These are phyloP conservation scores for Azolla pinnata DNA, from an alignment of 75 land plant species.

Conservation along the genomic window DNA sequence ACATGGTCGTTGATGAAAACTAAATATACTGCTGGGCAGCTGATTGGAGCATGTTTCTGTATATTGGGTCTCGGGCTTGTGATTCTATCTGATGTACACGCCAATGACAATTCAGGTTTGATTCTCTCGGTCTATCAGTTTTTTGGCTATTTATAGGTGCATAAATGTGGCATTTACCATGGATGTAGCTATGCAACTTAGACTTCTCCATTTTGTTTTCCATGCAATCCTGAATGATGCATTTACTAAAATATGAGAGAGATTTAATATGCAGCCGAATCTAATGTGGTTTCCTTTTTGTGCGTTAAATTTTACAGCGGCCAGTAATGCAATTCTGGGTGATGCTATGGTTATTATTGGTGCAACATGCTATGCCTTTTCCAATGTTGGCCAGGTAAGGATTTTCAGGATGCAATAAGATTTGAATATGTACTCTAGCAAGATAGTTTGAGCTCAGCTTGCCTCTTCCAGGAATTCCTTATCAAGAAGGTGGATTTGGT, in stretches of 20 bases:
- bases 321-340: slow-evolving; percentile 73
- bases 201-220: no score
- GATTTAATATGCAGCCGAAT: no score
- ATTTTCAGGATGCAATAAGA: no score
- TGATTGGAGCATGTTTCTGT: slow-evolving; percentile 64
- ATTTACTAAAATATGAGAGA: no score
- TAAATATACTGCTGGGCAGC: slow-evolving; percentile 48
- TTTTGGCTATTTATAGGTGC: no score
- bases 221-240: no score
- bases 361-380: slow-evolving; percentile 67
- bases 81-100: slow-evolving; percentile 88
- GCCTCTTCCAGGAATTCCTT: slow-evolving; percentile 90
- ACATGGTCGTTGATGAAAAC: slow-evolving; percentile 83
- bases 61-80: slow-evolving; percentile 75
- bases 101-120: slow-evolving; percentile 57
- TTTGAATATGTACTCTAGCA: no score
- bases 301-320: slow-evolving; percentile 50
- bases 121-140: no score
- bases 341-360: slow-evolving; percentile 75
- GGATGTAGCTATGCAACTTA: no score
- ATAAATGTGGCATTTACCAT: no score
- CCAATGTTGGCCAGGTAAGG: slow-evolving; percentile 82
- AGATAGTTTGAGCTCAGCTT: no score
- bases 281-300: no score
- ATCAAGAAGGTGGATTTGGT: slow-evolving; percentile 75